These are phyloP conservation scores for Glaciozyma martinii DNA, from an alignment of 768 basidiomycete genomes.

Conservation along the genomic window DNA sequence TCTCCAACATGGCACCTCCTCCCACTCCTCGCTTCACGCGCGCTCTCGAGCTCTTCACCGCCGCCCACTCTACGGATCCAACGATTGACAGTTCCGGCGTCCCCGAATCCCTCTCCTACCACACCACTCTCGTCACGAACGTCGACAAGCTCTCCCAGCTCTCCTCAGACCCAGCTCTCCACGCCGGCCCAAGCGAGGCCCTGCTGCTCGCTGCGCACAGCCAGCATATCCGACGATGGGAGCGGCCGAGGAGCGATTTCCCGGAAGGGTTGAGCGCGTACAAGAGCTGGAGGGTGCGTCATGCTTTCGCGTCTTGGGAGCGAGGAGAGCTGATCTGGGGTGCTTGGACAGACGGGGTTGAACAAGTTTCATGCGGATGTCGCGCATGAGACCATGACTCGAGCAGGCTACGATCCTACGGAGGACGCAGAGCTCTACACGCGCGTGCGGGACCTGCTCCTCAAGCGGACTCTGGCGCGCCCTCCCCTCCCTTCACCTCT, in stretches of 20 bases:
- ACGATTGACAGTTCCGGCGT: background rate
- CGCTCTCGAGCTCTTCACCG: conserved; percentile 4
- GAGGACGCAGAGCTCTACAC: conserved; percentile 2
- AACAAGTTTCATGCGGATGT: conserved; percentile 15
- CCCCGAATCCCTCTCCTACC: conserved; percentile 5
- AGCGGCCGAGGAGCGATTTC: conserved; percentile 3
- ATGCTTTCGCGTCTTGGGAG: background rate
- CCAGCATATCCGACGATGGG: conserved; percentile 17
- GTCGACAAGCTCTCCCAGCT: background rate
- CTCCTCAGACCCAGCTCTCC: background rate
- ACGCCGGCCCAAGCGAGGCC: conserved; percentile 1
- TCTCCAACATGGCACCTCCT: too few species aligned
- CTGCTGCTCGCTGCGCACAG: conserved; percentile 5
- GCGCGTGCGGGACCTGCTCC: conserved; percentile 8
- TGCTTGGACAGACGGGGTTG: background rate
- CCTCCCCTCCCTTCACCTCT: conserved; percentile 6
- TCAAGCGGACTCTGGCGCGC: conserved; percentile 10
- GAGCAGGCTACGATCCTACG: background rate
- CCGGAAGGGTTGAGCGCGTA: conserved; percentile 9
- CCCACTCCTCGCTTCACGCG: conserved; percentile 3
- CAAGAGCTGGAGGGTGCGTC: conserved; percentile 21
- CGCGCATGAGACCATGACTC: background rate
- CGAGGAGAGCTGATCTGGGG: background rate
- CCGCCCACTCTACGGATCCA: conserved; percentile 3
- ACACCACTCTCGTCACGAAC: conserved; percentile 2